Evolutionary conservation across 768 basidiomycete species (phyloP), one percentile per base, ranked within the genome.

Genomic region (Panaeolus cyanescens): DNA sequence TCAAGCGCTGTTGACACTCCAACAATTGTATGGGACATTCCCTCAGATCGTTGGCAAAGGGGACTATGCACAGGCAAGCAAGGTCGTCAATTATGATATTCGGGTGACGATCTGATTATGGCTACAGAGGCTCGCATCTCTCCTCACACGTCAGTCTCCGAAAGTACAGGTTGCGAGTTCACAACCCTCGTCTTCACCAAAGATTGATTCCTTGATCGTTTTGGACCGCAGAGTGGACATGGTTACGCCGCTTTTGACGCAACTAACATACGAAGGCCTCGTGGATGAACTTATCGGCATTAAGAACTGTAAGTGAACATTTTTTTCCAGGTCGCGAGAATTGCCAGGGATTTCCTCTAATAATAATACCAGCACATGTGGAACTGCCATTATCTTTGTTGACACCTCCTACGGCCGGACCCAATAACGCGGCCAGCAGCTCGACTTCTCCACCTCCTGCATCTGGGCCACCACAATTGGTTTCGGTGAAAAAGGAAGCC

Each of bases 191-290:
- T 69, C 81, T 5, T 74, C 82, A 8, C 71, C 80, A 9, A 85
- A 80, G 55, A 83, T 99, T 58, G 97, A 99, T 71, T 89, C 87
- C 13, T 76, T 99, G 61, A 89, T 99, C 65, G 81, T 99, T 34
- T 67, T 99, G 60, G 97, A 99, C 72, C 87, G 97, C 54, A 87
- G 88, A 32, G 87, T 92, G 9, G 97, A 99, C 69, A 92, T 98
- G 91, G 88, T 99, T 61, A 97, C 97, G 0, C 95, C 97, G 1
- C 79, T 99, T 55, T 84, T 96, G 50, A 99, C 97, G 2, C 96
- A 99, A 69, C 79, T 99, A 59, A 99, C 97, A 0, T 99, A 99
- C 66, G 91, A 99, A 71, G 97, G 97, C 19, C 87, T 99, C 54
- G 82, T 98, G 32, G 97, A 99, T 70, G 97, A 99, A 72, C 77